Evolutionary conservation across 768 basidiomycete genomes (phyloP).

Genomic region (Pleurotus platypus): DNA sequence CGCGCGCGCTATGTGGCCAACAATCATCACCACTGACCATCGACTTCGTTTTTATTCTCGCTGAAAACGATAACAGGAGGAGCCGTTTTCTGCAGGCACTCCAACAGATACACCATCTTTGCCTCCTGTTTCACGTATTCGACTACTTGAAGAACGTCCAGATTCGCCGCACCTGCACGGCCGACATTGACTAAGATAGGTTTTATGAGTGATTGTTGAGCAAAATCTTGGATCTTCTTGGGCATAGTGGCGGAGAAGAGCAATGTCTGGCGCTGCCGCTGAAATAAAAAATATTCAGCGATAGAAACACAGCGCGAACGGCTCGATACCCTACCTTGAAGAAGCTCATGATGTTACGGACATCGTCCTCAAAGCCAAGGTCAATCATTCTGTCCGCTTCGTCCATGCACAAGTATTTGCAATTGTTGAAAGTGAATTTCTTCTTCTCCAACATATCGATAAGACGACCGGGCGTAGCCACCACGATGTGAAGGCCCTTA

Average conservation of each 20-base stretch:
- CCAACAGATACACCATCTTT: slow-evolving; percentile 98
- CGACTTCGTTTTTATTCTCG: slow-evolving; percentile 99
- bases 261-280: slow-evolving; percentile 95
- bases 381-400: slow-evolving; percentile 99
- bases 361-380: slow-evolving; percentile 97
- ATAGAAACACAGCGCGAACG: slow-evolving; percentile 14
- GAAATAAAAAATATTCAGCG: slow-evolving; percentile 3
- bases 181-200: slow-evolving; percentile 97
- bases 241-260: slow-evolving; percentile 99
- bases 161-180: slow-evolving; percentile 94
- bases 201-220: slow-evolving; percentile 91
- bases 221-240: slow-evolving; percentile 97
- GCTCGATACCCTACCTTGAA: slow-evolving; percentile 63
- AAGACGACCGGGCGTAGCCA: slow-evolving; percentile 93
- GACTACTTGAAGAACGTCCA: slow-evolving; percentile 94
- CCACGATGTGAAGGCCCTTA: slow-evolving; percentile 92
- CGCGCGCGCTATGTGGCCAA: not conserved
- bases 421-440: slow-evolving; percentile 86
- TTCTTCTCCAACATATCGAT: slow-evolving; percentile 99
- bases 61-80: slow-evolving; percentile 98
- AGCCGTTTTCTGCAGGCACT: slow-evolving; percentile 96
- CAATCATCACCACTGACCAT: slow-evolving; percentile 52
- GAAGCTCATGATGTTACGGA: slow-evolving; percentile 98
- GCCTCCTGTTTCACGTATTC: slow-evolving; percentile 99
- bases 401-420: slow-evolving; percentile 98